Base-by-base conservation (phyloP, 176 grass and related monocot species). In the Paspalum notatum region DNA sequence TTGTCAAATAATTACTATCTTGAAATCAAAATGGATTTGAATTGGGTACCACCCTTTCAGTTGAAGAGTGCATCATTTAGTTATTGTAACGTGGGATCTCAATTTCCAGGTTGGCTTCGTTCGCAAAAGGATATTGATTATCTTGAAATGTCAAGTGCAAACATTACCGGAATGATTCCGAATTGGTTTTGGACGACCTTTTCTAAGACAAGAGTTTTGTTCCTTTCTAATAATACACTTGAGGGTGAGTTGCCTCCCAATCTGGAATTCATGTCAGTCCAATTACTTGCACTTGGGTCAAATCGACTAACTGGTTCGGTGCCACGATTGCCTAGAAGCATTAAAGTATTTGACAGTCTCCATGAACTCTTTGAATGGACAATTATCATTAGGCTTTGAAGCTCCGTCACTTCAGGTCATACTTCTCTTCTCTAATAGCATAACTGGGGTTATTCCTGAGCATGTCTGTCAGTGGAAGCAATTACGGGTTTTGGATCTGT, bases 141-240 rank as follows among this genome's bases (percentile, higher is more conserved):
- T 0, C 55, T 89, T 16, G 0, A 40, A 0, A 43, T 89, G 10
- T 80, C 50, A 27, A 60, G 69, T 27, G 68, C 69, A 4, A 13
- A 49, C 0, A 47, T 89, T 47, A 14, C 47, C 9, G 81, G 22
- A 1, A 26, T 5, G 16, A 11, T 89, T 10, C 87, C 81, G 0
- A 5, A 56, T 68, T 89, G 81, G 81, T 84, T 89, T 45, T 89
- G 87, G 81, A 56, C 66, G 16, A 8, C 10, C 12, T 60, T 68
- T 41, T 75, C 68, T 39, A 18, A 75, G 10, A 12, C 25, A 15
- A 21, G 0, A 3, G 0, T 8, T 54, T 37, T 89, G 42, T 20
- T 74, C 42, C 7, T 84, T 12, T 80, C 81, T 11, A 4, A 51
- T 14, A 86, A 86, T 37, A 50, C 45, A 21, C 27, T 86, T 32